A percentile compares a stretch with the other conserved stretches of the same genome.
phyloP scores from a whole-genome alignment of 441 rosid genomes.

The Biscutella laevigata region DNA sequence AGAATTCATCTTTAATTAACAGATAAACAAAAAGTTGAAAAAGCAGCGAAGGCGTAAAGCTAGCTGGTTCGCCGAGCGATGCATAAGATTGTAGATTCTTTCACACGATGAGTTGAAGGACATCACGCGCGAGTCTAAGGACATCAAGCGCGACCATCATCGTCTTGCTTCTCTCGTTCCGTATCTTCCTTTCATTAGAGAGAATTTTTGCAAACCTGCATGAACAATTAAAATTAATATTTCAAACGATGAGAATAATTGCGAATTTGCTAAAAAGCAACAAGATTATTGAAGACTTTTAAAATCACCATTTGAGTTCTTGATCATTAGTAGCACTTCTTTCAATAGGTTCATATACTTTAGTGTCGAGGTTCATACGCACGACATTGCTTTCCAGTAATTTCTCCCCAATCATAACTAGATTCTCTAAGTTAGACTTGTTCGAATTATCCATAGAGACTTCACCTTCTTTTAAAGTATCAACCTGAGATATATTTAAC shows the following conservation, averaged over 20 bases:
- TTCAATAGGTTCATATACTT: not conserved
- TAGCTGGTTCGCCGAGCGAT: too few species aligned
- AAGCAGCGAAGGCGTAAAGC: too few species aligned
- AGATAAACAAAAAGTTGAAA: too few species aligned
- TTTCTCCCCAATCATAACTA: not conserved
- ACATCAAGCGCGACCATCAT: too few species aligned
- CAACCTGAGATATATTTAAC: not conserved
- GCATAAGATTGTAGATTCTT: too few species aligned
- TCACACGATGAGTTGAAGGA: too few species aligned
- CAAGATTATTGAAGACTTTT: not conserved
- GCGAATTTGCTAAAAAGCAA: too few species aligned
- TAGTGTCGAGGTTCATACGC: not conserved
- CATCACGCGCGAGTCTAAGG: too few species aligned
- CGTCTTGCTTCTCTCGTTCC: not conserved
- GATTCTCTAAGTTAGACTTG: not conserved
- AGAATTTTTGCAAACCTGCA: not conserved
- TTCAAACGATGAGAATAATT: not conserved
- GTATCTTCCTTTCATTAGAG: not conserved
- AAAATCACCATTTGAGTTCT: not conserved
- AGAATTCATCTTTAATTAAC: too few species aligned
- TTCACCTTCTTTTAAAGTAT: not conserved
- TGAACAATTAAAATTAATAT: not conserved
- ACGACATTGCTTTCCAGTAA: not conserved
- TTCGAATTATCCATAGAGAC: not conserved
- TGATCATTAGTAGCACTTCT: not conserved